Evolutionary conservation across 495 filamentous ascomycete species (phyloP).

Genomic region (Endocarpon pusillum): DNA sequence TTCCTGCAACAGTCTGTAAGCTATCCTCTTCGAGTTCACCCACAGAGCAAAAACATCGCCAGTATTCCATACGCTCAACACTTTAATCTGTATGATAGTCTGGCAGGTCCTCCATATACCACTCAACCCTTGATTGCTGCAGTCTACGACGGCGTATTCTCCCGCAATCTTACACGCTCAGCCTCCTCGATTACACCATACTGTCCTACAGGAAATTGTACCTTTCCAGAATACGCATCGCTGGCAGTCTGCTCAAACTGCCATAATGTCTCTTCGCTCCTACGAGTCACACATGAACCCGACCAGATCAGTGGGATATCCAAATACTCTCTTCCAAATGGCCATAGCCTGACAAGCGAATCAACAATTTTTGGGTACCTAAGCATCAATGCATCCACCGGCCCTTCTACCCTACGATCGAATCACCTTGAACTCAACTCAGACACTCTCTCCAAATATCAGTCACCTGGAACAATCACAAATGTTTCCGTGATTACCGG

Average conservation of each 20-base stretch:
- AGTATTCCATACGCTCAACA: background rate
- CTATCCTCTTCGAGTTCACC: slow-evolving; percentile 1
- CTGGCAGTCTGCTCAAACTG: slow-evolving; percentile 26
- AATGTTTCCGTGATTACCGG: too few relatives aligned
- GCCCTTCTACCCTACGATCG: too few relatives aligned
- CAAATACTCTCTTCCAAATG: background rate
- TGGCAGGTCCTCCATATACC: background rate
- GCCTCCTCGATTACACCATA: slow-evolving; percentile 6
- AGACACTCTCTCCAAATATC: too few relatives aligned
- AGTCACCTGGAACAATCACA: too few relatives aligned
- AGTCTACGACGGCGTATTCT: background rate
- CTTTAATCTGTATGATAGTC: background rate
- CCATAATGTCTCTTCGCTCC: slow-evolving; percentile 14
- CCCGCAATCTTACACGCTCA: background rate
- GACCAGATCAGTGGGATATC: background rate
- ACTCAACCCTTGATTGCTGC: background rate
- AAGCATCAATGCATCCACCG: background rate
- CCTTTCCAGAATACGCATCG: slow-evolving; percentile 24
- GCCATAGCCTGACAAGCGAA: background rate
- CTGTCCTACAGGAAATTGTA: slow-evolving; percentile 29
- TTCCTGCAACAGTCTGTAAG: slow-evolving; percentile 23
- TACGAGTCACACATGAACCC: background rate
- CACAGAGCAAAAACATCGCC: background rate
- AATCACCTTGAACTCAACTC: too few relatives aligned
- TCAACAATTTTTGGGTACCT: background rate